Base-by-base conservation (phyloP, 306 rosid species). In the Amphicarpaea edgeworthii region DNA sequence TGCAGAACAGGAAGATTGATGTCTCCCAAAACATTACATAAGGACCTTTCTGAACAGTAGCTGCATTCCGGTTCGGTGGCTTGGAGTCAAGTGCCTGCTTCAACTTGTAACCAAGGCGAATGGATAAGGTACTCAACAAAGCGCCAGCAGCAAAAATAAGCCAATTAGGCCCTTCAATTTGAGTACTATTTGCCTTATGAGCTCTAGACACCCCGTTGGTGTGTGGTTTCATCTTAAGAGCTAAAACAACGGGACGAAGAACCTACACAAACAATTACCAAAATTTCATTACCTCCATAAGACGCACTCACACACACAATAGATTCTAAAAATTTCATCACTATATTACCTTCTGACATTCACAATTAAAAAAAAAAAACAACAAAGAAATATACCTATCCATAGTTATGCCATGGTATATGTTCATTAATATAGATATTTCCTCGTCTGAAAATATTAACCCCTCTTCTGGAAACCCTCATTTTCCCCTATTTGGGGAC, bases 91-190 rank as follows among this genome's bases (percentile, higher is more conserved):
- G 80, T 15, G 85, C 93, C 75, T 94, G 98, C 82, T 87, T 94
- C 86, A 92, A 86, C 84, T 90, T 94, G 96, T 75, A 91, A 72
- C 97, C 94, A 61, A 92, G 87, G 23, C 98, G 96, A 65, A 94
- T 46, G 2, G 98, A 94, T 75, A 92, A 68, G 0, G 95, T 86
- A 79, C 96, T 94, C 79, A 94, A 82, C 83, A 94, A 79, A 74
- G 95, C 98, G 78, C 96, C 96, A 1, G 95, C 97, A 50, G 96
- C 98, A 86, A 94, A 88, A 59, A 94, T 86, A 72, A 94, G 74
- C 98, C 96, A 94, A 67, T 88, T 87, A 61, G 90, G 86, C 21
- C 97, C 96, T 71, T 91, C 91, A 14, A 79, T 85, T 50, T 81
- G 88, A 69, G 38, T 26, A 81, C 83, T 53, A 59, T 53, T 84